Conservation (phyloP, 75 land plant genomes). For the Sequoiadendron giganteum region DNA sequence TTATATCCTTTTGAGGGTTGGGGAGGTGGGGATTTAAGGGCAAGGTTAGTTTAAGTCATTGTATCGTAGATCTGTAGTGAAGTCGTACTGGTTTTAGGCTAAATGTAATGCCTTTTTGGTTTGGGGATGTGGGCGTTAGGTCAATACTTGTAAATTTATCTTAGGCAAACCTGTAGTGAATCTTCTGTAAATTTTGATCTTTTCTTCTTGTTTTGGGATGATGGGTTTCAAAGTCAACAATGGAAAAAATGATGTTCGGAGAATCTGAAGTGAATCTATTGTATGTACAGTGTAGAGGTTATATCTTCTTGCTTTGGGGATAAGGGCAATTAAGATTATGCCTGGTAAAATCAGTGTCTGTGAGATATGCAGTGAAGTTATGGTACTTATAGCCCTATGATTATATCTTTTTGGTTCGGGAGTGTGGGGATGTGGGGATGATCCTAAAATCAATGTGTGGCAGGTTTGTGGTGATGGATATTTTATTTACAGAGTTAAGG, state of each 20-base stretch:
- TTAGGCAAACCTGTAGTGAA: neutral
- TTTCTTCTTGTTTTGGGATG: neutral
- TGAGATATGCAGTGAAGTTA: neutral
- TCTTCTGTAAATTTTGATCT: neutral
- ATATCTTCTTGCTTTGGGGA: neutral
- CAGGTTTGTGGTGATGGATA: neutral
- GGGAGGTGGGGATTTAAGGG: neutral
- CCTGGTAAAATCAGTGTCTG: neutral
- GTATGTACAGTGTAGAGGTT: neutral
- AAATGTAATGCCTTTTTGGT: constrained; percentile 37
- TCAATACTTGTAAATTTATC: neutral
- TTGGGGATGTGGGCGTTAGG: neutral
- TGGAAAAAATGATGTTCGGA: neutral
- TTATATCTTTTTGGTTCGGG: neutral
- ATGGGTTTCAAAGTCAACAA: neutral
- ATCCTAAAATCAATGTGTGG: neutral
- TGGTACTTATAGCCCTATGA: neutral
- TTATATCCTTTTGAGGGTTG: neutral
- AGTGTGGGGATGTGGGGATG: neutral
- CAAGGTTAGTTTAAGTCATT: neutral
- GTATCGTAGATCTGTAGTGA: neutral
- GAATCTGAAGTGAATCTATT: neutral
- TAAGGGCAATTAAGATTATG: neutral
- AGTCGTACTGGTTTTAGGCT: constrained; percentile 37
- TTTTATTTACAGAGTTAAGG: neutral